A percentile compares a stretch with the other conserved stretches of the same genome.
Evolutionary conservation across 108 stramenopile genomes (phyloP).

Genomic region (Schizochytrium sp.): DNA sequence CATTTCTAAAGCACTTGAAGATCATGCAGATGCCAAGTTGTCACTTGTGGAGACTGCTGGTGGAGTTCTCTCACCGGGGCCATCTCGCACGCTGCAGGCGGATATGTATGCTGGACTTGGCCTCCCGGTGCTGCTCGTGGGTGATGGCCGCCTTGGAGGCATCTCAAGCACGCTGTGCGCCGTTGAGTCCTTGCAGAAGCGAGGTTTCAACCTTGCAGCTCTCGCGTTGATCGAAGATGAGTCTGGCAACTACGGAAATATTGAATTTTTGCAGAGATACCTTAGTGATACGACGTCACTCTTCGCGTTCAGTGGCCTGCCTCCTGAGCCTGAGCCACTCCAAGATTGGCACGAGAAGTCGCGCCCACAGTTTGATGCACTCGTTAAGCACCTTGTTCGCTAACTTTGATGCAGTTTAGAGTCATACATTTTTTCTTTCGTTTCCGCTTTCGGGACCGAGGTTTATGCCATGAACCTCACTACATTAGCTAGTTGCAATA

Average conservation of each 20-base stretch:
- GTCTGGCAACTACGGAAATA: neutral
- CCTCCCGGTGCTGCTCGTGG: slow-evolving; percentile 87
- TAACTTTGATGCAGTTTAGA: neutral
- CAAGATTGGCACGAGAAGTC: slow-evolving; percentile 16
- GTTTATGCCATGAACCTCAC: too few species aligned
- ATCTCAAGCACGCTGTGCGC: slow-evolving; percentile 89
- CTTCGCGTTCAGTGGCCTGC: neutral
- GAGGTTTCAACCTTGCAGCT: slow-evolving; percentile 88
- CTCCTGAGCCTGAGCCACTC: slow-evolving; percentile 59
- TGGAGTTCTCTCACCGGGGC: slow-evolving; percentile 73
- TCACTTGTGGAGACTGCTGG: slow-evolving; percentile 74
- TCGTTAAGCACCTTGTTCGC: slow-evolving; percentile 1
- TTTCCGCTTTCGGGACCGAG: too few species aligned
- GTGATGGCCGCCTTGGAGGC: slow-evolving; percentile 92
- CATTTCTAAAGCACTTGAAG: neutral
- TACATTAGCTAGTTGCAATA: too few species aligned
- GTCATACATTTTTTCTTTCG: neutral
- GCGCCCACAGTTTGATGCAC: neutral
- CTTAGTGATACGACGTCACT: neutral
- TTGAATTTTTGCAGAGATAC: neutral
- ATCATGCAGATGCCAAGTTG: neutral
- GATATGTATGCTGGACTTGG: slow-evolving; percentile 84
- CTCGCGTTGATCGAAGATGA: slow-evolving; percentile 78
- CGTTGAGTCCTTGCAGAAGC: slow-evolving; percentile 83
- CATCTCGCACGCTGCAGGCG: slow-evolving; percentile 86